Conservation (phyloP, 2,329 filamentous ascomycete species). For the Hysterium pulicare region DNA sequence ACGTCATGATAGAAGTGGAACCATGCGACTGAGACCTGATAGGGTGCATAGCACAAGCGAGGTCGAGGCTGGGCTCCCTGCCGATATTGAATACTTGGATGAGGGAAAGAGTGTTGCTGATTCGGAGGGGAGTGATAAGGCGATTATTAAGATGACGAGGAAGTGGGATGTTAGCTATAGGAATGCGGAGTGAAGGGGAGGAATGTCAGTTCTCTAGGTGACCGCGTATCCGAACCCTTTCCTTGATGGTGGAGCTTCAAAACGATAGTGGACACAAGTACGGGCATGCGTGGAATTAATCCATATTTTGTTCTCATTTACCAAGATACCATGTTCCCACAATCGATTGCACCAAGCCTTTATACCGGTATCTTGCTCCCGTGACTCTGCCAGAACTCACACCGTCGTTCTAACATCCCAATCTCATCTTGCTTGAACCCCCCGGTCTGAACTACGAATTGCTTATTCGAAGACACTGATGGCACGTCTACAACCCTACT, state of each 20-base stretch:
- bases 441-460: slow-evolving; percentile 51
- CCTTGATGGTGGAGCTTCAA: too few relatives aligned
- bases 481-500: slow-evolving; percentile 46
- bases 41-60: not conserved
- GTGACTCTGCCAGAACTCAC: slow-evolving; percentile 53
- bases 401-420: slow-evolving; percentile 44
- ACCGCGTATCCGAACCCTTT: too few relatives aligned
- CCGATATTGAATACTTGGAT: not conserved
- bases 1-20: not conserved
- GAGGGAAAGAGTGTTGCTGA: not conserved
- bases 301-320: too few relatives aligned
- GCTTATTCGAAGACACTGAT: slow-evolving; percentile 36
- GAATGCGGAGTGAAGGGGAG: too few relatives aligned
- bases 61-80: not conserved
- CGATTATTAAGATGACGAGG: not conserved
- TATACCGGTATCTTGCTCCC: slow-evolving; percentile 48
- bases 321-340: too few relatives aligned
- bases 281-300: too few relatives aligned
- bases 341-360: too few relatives aligned
- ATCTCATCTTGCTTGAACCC: slow-evolving; percentile 45
- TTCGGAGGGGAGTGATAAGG: not conserved
- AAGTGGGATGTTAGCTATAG: not conserved
- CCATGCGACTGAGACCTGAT: not conserved
- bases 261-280: too few relatives aligned
- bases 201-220: too few relatives aligned